phyloP scores from a whole-genome alignment of 768 basidiomycete genomes.

The Coprinellus micaceus region DNA sequence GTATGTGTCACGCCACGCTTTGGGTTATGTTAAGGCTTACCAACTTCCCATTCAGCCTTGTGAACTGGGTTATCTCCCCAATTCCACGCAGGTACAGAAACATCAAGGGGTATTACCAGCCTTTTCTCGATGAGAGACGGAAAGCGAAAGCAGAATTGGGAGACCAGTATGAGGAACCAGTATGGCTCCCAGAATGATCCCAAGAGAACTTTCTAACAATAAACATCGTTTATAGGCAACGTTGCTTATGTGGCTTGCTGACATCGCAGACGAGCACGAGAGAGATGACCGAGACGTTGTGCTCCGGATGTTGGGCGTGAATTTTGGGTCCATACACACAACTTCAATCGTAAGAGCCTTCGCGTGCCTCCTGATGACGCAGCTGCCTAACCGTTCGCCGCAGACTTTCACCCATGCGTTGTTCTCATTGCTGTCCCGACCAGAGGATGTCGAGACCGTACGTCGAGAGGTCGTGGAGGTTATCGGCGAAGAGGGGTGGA shows the following conservation, averaged over 20 bases:
- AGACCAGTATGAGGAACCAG: slow-evolving; percentile 11
- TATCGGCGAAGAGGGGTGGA: slow-evolving; percentile 33
- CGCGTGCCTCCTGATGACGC: background rate
- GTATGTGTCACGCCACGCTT: background rate
- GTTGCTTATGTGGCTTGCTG: slow-evolving; percentile 45
- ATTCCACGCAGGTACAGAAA: slow-evolving; percentile 6
- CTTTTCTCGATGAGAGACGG: slow-evolving; percentile 12
- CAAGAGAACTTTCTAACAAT: background rate
- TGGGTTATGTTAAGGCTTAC: background rate
- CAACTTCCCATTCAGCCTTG: background rate
- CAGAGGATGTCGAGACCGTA: slow-evolving; percentile 31
- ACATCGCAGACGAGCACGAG: slow-evolving; percentile 30
- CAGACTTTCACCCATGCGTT: slow-evolving; percentile 14
- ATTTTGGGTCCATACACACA: slow-evolving; percentile 44
- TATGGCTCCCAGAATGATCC: background rate
- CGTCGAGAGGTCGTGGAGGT: slow-evolving; percentile 42
- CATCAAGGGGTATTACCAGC: slow-evolving; percentile 3
- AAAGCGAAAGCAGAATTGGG: slow-evolving; percentile 4
- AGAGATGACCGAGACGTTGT: slow-evolving; percentile 26
- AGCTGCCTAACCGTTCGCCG: background rate
- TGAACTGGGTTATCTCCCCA: background rate
- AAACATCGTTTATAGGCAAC: slow-evolving; percentile 33
- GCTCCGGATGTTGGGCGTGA: slow-evolving; percentile 32
- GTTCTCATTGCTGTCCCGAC: slow-evolving; percentile 32
- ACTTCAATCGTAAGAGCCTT: slow-evolving; percentile 33